Conservation (phyloP, 495 filamentous ascomycete species). For the Neurospora pannonica region DNA sequence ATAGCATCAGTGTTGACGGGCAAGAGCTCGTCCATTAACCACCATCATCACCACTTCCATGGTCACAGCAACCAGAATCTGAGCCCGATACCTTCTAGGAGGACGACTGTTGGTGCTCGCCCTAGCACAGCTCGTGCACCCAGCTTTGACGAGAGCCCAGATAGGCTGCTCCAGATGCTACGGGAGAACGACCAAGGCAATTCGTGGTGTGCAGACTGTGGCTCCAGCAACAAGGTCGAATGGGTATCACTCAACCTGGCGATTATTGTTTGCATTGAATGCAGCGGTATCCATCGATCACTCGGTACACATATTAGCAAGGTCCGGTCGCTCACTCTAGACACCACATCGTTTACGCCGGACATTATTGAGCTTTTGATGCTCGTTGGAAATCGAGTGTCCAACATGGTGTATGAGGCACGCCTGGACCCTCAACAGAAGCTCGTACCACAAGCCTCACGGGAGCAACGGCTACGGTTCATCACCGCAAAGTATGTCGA, state of each 20-base stretch:
- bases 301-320: conserved; percentile 97
- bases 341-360: conserved; percentile 89
- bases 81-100: conserved; percentile 53
- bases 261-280: conserved; percentile 96
- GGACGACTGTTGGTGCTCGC: conserved; percentile 79
- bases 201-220: conserved; percentile 90
- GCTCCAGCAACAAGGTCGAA: conserved; percentile 82
- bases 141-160: conserved; percentile 68
- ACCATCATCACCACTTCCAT: background rate
- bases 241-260: conserved; percentile 99
- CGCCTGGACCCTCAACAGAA: conserved; percentile 63
- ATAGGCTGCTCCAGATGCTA: conserved; percentile 74
- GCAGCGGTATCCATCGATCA: conserved; percentile 93
- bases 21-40: conserved; percentile 68
- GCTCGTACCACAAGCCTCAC: conserved; percentile 62
- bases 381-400: conserved; percentile 84
- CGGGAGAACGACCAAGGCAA: conserved; percentile 91
- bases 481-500: conserved; percentile 95
- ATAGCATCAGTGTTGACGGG: conserved; percentile 89
- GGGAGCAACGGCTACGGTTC: conserved; percentile 83
- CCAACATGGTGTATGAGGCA: conserved; percentile 95
- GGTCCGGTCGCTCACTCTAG: conserved; percentile 87
- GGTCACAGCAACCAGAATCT: conserved; percentile 44
- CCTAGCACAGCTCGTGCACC: conserved; percentile 63
- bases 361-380: conserved; percentile 94